phyloP scores from a whole-genome alignment of 163 green algal species.

The Scenedesmus sp. region DNA sequence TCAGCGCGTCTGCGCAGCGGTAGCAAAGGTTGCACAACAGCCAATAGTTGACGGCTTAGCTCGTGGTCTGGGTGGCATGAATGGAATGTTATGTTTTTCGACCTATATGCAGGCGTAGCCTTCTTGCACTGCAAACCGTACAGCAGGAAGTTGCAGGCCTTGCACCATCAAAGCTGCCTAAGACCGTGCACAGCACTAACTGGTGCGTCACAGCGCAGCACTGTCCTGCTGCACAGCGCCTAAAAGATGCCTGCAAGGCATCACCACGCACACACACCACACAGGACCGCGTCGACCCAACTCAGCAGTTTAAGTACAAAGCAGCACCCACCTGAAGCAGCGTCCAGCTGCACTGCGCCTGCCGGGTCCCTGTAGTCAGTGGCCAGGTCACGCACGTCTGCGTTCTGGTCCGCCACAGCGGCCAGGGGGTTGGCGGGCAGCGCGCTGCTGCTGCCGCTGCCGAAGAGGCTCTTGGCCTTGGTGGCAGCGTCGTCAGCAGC shows the following conservation, averaged over 20 bases:
- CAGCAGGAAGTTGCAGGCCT: too few species aligned
- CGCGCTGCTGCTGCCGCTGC: background rate
- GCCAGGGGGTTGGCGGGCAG: conserved; percentile 8
- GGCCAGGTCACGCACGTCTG: conserved; percentile 21
- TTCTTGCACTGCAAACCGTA: too few species aligned
- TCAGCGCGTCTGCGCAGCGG: background rate
- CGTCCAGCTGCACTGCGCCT: conserved; percentile 22
- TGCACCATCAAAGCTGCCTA: too few species aligned
- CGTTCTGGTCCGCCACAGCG: conserved; percentile 40
- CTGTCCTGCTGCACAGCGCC: too few species aligned
- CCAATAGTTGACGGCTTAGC: too few species aligned
- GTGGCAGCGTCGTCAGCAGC: conserved; percentile 7
- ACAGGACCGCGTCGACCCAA: too few species aligned
- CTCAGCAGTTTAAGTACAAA: background rate
- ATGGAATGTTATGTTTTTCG: too few species aligned
- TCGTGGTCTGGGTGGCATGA: too few species aligned
- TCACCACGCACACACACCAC: background rate
- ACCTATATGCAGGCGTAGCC: too few species aligned
- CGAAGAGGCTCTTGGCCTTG: background rate
- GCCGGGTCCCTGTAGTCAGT: conserved; percentile 34
- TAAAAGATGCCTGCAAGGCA: too few species aligned
- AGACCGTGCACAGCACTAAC: too few species aligned
- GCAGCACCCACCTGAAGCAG: background rate
- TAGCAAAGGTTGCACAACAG: background rate
- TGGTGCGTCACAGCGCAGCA: too few species aligned